A percentile compares a stretch with the other conserved stretches of the same genome.
phyloP scores from a whole-genome alignment of 1,284 basidiomycete genomes.

The Fistulinella staudtii region DNA sequence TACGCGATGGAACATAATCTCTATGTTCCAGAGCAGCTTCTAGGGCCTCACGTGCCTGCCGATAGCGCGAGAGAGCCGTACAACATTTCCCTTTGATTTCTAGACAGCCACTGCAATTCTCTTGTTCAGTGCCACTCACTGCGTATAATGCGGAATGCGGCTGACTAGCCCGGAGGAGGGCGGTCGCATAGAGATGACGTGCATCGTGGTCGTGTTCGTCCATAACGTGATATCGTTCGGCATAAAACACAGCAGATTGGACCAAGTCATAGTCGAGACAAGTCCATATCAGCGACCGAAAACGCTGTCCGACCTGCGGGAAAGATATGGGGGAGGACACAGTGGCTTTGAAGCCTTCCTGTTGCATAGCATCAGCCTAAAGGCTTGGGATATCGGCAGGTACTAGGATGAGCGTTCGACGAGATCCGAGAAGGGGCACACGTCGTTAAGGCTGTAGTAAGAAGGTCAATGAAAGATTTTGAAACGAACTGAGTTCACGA shows the following conservation, averaged over 20 bases:
- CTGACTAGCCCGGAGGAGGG: slow-evolving; percentile 70
- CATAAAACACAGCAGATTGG: slow-evolving; percentile 77
- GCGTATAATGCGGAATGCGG: slow-evolving; percentile 74
- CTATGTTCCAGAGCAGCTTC: slow-evolving; percentile 55
- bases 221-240: slow-evolving; percentile 71
- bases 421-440: slow-evolving; percentile 5
- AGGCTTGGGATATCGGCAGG: slow-evolving; percentile 22
- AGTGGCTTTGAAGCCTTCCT: slow-evolving; percentile 35
- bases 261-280: slow-evolving; percentile 74
- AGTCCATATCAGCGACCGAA: slow-evolving; percentile 67
- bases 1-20: slow-evolving; percentile 52
- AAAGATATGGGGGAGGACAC: slow-evolving; percentile 40
- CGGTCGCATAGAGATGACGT: slow-evolving; percentile 78
- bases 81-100: slow-evolving; percentile 80
- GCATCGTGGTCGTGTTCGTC: slow-evolving; percentile 73
- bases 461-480: slow-evolving; percentile 19
- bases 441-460: slow-evolving; percentile 12
- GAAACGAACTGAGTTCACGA: slow-evolving; percentile 16
- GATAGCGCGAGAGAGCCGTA: slow-evolving; percentile 63
- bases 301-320: slow-evolving; percentile 58
- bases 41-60: slow-evolving; percentile 67
- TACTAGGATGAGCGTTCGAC: slow-evolving; percentile 15
- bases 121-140: slow-evolving; percentile 56
- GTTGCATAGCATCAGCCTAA: slow-evolving; percentile 43
- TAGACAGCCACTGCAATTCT: slow-evolving; percentile 69